These are phyloP conservation scores for Globisporangium polare DNA, from an alignment of 352 stramenopile genomes.

Conservation along the genomic window DNA sequence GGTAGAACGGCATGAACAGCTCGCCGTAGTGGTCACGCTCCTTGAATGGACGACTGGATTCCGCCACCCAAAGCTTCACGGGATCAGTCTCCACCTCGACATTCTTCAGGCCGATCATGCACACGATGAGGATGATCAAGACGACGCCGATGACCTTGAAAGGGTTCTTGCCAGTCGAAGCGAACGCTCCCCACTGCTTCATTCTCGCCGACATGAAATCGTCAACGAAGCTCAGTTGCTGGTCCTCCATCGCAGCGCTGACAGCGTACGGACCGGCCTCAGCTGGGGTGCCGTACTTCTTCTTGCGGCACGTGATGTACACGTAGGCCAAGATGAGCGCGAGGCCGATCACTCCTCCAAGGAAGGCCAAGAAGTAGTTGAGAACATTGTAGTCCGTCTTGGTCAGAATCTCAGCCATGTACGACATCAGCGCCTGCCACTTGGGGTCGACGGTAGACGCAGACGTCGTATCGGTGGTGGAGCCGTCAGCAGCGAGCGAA, in stretches of 20 bases:
- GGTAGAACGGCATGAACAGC: conserved; percentile 72
- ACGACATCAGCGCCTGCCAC: conserved; percentile 36
- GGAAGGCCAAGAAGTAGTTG: conserved; percentile 52
- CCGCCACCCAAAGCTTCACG: conserved; percentile 64
- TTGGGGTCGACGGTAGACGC: conserved; percentile 21
- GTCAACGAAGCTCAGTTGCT: conserved; percentile 36
- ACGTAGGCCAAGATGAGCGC: conserved; percentile 42
- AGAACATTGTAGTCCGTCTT: conserved; percentile 35
- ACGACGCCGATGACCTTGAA: conserved; percentile 37
- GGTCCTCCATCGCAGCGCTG: conserved; percentile 14
- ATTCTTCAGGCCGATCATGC: conserved; percentile 30
- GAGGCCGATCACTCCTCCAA: conserved; percentile 30
- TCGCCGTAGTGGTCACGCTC: conserved; percentile 56
- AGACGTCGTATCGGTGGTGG: conserved; percentile 8
- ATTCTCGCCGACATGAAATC: conserved; percentile 40
- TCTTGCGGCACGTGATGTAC: conserved; percentile 28
- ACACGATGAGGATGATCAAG: conserved; percentile 34
- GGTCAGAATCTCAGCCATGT: conserved; percentile 34
- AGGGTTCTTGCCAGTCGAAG: conserved; percentile 34
- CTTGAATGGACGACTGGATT: conserved; percentile 50
- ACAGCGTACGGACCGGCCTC: conserved; percentile 22
- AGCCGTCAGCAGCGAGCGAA: conserved; percentile 28
- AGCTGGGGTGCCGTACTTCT: conserved; percentile 22
- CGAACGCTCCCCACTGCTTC: conserved; percentile 34
- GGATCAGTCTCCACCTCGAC: conserved; percentile 56